phyloP scores from a whole-genome alignment of 2,329 filamentous ascomycete genomes.

The Fusarium xylarioides region DNA sequence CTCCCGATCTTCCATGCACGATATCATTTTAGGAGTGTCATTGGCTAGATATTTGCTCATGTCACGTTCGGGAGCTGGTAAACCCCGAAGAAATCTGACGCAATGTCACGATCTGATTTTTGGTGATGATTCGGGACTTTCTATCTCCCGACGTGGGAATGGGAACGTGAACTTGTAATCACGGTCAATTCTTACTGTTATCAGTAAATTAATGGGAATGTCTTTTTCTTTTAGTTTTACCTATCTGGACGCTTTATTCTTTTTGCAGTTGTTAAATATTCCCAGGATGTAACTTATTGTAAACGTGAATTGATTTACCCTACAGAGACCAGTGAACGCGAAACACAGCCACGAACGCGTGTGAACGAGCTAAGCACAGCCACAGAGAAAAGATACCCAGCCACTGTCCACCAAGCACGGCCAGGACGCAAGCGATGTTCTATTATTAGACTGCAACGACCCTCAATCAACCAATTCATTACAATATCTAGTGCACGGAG shows the following conservation, averaged over 20 bases:
- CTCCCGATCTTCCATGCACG: background rate
- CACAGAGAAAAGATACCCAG: background rate
- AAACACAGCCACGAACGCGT: background rate
- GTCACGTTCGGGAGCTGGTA: rapidly evolving
- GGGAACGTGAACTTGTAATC: rapidly evolving
- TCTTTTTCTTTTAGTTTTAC: rapidly evolving
- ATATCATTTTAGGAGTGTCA: rapidly evolving
- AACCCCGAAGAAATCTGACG: rapidly evolving
- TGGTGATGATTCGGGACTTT: background rate
- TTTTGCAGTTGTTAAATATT: background rate
- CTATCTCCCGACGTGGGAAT: background rate
- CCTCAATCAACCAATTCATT: background rate
- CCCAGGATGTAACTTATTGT: rapidly evolving
- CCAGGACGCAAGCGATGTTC: background rate
- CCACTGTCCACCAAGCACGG: background rate
- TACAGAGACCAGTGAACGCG: background rate
- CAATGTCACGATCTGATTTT: rapidly evolving
- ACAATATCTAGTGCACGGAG: background rate
- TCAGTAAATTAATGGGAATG: rapidly evolving
- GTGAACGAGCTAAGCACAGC: background rate
- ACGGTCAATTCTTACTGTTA: rapidly evolving
- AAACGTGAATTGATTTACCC: background rate
- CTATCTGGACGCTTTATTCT: rapidly evolving
- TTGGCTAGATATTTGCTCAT: rapidly evolving
- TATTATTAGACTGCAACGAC: background rate